Evolutionary conservation across 2,329 filamentous ascomycete genomes (phyloP).

Genomic region (Plectosphaerella cucumerina): DNA sequence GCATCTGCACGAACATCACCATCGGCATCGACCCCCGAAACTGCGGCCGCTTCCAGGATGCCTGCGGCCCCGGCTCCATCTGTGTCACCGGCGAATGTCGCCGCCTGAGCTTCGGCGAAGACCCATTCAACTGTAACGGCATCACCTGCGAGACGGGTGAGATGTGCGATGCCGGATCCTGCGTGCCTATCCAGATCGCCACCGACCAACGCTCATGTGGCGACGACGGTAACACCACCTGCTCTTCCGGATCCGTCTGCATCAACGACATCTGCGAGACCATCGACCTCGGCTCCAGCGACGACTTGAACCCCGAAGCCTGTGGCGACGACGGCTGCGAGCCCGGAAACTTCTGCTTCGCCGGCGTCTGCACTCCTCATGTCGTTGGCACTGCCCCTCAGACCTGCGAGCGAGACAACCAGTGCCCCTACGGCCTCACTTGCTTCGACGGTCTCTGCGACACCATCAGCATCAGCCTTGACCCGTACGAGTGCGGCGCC

Average conservation of each 20-base stretch:
- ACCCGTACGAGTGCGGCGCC: neutral
- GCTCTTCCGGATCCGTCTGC: neutral
- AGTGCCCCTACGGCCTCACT: neutral
- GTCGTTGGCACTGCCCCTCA: neutral
- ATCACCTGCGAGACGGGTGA: neutral
- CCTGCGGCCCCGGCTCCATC: neutral
- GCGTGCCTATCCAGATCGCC: neutral
- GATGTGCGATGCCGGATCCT: neutral
- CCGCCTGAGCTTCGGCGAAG: neutral
- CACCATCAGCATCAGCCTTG: neutral
- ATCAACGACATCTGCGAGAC: neutral
- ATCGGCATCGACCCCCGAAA: neutral
- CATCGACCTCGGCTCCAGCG: neutral
- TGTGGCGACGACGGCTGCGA: neutral
- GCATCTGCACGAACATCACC: neutral
- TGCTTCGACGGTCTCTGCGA: neutral
- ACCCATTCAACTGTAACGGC: neutral
- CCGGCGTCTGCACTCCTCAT: neutral
- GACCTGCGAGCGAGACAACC: neutral
- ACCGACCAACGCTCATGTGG: neutral
- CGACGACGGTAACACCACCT: neutral
- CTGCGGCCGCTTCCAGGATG: neutral
- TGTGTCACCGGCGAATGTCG: neutral
- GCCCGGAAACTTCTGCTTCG: neutral
- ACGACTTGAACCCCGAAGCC: neutral